phyloP scores from a whole-genome alignment of 2,329 filamentous ascomycete species.

The Lecanicillium sp. region DNA sequence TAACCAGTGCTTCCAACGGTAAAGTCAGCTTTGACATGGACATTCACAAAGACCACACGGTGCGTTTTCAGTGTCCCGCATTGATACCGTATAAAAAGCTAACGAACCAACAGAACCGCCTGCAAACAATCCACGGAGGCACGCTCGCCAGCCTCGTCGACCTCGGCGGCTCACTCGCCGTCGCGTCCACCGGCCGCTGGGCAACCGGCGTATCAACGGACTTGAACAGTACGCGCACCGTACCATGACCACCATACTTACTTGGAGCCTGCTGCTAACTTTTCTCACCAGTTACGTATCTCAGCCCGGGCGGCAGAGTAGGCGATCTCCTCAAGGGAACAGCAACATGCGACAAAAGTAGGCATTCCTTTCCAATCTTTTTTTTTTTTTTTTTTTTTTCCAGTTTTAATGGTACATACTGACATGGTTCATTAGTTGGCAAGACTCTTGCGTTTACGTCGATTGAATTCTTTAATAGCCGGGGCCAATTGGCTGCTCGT shows the following conservation, averaged over 20 bases:
- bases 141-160: slow-evolving; percentile 72
- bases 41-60: slow-evolving; percentile 68
- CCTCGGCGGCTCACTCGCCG: slow-evolving; percentile 56
- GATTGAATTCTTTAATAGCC: slow-evolving; percentile 49
- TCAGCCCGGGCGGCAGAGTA: slow-evolving; percentile 48
- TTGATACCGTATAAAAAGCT: neutral
- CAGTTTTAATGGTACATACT: slow-evolving; percentile 1
- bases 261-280: neutral
- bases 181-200: slow-evolving; percentile 56
- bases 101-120: slow-evolving; percentile 51
- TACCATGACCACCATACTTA: neutral
- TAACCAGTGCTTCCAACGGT: slow-evolving; percentile 57
- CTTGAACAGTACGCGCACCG: slow-evolving; percentile 41
- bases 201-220: slow-evolving; percentile 59
- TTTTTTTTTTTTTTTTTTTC: neutral
- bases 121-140: slow-evolving; percentile 70
- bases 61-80: slow-evolving; percentile 21
- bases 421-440: slow-evolving; percentile 38
- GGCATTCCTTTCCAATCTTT: too few relatives aligned
- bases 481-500: slow-evolving; percentile 52
- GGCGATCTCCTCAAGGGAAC: slow-evolving; percentile 49
- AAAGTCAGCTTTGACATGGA: slow-evolving; percentile 69
- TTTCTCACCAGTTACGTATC: slow-evolving; percentile 47
- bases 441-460: slow-evolving; percentile 56
- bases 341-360: slow-evolving; percentile 56